These are phyloP conservation scores for Aschersonia sp. DNA, from an alignment of 2,329 filamentous ascomycete species.

Conservation along the genomic window DNA sequence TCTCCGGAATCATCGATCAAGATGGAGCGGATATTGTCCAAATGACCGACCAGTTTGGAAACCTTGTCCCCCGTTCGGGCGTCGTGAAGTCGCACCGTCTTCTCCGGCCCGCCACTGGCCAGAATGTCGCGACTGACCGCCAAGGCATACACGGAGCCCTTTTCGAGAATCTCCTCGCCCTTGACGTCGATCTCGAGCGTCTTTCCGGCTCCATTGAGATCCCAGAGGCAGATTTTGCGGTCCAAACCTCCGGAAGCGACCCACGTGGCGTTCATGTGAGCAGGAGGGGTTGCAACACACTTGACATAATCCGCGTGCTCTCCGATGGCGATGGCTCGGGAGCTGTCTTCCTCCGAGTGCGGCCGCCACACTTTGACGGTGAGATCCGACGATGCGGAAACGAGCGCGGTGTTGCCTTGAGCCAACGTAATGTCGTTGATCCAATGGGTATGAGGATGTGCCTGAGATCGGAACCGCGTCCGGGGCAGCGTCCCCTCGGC, in stretches of 20 bases:
- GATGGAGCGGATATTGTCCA: slow-evolving; percentile 85
- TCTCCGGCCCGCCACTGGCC: slow-evolving; percentile 87
- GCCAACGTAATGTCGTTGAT: slow-evolving; percentile 84
- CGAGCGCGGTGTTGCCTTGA: slow-evolving; percentile 62
- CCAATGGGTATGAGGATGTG: slow-evolving; percentile 82
- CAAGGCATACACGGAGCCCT: slow-evolving; percentile 90
- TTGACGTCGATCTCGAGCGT: slow-evolving; percentile 73
- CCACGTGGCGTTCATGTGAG: slow-evolving; percentile 56
- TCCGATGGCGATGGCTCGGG: slow-evolving; percentile 55
- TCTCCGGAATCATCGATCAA: slow-evolving; percentile 80
- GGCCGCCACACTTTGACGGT: slow-evolving; percentile 90
- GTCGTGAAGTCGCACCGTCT: slow-evolving; percentile 86
- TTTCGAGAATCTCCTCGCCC: slow-evolving; percentile 72
- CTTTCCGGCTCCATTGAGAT: slow-evolving; percentile 76
- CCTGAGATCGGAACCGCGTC: slow-evolving; percentile 46
- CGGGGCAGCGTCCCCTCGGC: slow-evolving; percentile 19
- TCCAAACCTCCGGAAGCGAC: slow-evolving; percentile 90
- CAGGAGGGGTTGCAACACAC: slow-evolving; percentile 63
- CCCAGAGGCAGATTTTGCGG: slow-evolving; percentile 85
- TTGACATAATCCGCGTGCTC: slow-evolving; percentile 96
- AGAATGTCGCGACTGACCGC: slow-evolving; percentile 67
- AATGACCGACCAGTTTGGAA: slow-evolving; percentile 94
- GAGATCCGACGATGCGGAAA: slow-evolving; percentile 87
- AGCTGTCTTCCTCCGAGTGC: slow-evolving; percentile 40
- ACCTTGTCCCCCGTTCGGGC: slow-evolving; percentile 75